Conservation (phyloP, 2,329 filamentous ascomycete species). For the Penicillium sp. region DNA sequence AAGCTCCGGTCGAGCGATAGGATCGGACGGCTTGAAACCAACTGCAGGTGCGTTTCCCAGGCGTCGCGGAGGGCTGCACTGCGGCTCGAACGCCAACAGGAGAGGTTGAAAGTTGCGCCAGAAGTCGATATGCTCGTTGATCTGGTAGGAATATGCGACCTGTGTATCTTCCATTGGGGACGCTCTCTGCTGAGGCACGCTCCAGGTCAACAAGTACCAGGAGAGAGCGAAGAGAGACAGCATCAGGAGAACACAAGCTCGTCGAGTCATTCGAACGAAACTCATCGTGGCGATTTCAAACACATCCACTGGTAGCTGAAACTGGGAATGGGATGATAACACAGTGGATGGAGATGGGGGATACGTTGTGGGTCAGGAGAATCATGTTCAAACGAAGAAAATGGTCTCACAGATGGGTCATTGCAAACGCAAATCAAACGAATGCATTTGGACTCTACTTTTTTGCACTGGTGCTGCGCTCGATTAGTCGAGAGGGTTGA, state of each 20-base stretch:
- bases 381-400: not conserved
- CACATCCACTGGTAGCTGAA: not conserved
- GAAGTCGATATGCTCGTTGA: constrained; percentile 23
- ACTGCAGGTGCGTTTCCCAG: constrained; percentile 20
- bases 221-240: constrained; percentile 1
- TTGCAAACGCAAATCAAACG: not conserved
- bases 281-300: not conserved
- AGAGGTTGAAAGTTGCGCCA: constrained; percentile 33
- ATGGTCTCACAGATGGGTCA: not conserved
- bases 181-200: not conserved
- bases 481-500: not conserved
- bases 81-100: constrained; percentile 25
- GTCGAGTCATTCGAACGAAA: constrained; percentile 2
- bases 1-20: constrained; percentile 29
- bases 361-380: not conserved
- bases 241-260: not conserved
- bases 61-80: constrained; percentile 24
- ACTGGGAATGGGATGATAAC: not conserved
- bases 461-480: not conserved
- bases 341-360: not conserved
- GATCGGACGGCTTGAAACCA: constrained; percentile 26
- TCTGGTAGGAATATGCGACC: not conserved
- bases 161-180: not conserved
- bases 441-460: not conserved
- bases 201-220: constrained; percentile 4